Conservation (phyloP, 352 stramenopile species). For the Phytopythium sindhum region DNA sequence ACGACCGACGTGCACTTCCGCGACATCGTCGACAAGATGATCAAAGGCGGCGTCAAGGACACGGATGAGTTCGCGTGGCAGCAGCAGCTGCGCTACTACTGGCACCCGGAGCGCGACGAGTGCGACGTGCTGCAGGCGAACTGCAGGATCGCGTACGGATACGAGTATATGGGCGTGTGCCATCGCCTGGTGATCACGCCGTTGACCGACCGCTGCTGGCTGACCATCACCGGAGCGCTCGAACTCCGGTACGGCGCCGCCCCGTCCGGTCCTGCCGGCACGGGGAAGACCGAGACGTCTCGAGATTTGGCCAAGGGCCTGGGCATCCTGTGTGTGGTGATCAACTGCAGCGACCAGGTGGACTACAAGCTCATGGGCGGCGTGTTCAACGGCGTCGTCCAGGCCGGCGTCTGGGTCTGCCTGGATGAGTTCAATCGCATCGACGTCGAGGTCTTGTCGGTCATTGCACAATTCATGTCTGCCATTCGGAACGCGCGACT, state of each 20-base stretch:
- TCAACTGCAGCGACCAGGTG: constrained; percentile 96
- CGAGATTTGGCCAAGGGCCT: constrained; percentile 92
- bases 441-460: constrained; percentile 84
- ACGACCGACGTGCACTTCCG: constrained; percentile 78
- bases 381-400: constrained; percentile 80
- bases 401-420: constrained; percentile 80
- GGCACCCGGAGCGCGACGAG: constrained; percentile 59
- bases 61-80: constrained; percentile 64
- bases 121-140: constrained; percentile 62
- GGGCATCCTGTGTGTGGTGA: constrained; percentile 92
- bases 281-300: constrained; percentile 93
- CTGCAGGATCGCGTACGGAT: constrained; percentile 79
- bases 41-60: constrained; percentile 43
- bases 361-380: constrained; percentile 88
- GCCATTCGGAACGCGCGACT: constrained; percentile 54
- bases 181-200: constrained; percentile 92
- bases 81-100: constrained; percentile 80
- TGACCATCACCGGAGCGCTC: constrained; percentile 91
- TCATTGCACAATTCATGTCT: constrained; percentile 86
- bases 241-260: constrained; percentile 86
- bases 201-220: constrained; percentile 92
- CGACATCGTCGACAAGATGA: constrained; percentile 70
- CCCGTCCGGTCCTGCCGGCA: constrained; percentile 87
- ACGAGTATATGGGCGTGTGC: constrained; percentile 91
- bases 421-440: constrained; percentile 92